These are phyloP conservation scores for Blepharisma undulans DNA, from an alignment of 169 alveolate genomes.

Conservation along the genomic window DNA sequence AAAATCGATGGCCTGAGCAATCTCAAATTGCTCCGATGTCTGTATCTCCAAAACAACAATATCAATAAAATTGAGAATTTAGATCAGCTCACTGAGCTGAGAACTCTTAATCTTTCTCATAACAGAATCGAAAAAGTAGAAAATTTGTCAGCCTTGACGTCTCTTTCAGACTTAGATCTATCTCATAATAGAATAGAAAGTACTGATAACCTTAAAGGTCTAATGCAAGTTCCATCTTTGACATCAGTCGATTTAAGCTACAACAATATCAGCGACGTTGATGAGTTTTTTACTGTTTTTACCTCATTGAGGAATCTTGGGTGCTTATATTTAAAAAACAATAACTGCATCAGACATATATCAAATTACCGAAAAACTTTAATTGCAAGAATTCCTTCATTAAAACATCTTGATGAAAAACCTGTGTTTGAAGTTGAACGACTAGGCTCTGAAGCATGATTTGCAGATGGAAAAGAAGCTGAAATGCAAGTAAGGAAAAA, in stretches of 20 bases:
- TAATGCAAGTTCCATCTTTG: conserved; percentile 75
- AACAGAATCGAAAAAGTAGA: not conserved
- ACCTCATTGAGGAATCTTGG: conserved; percentile 75
- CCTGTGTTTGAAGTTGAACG: conserved; percentile 89
- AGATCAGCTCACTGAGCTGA: not conserved
- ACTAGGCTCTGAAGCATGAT: conserved; percentile 86
- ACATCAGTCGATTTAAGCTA: conserved; percentile 80
- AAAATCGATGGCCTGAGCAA: conserved; percentile 80
- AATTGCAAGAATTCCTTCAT: conserved; percentile 70
- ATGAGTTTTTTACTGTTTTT: conserved; percentile 76
- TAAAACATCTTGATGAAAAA: conserved; percentile 87
- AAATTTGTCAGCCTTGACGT: not conserved
- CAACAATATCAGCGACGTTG: conserved; percentile 81
- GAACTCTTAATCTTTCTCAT: conserved; percentile 4
- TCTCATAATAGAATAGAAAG: conserved; percentile 57
- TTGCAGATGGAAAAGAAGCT: conserved; percentile 87
- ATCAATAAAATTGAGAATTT: conserved; percentile 81
- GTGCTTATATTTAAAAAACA: conserved; percentile 86
- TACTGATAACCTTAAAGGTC: conserved; percentile 71
- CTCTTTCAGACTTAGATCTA: conserved; percentile 46
- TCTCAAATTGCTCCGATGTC: conserved; percentile 64
- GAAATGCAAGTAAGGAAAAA: conserved; percentile 84
- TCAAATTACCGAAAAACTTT: conserved; percentile 83
- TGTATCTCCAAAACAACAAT: conserved; percentile 86
- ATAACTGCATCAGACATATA: conserved; percentile 78